Evolutionary conservation across 257 asterid genomes (phyloP).

Genomic region (Lycium ferocissimum): DNA sequence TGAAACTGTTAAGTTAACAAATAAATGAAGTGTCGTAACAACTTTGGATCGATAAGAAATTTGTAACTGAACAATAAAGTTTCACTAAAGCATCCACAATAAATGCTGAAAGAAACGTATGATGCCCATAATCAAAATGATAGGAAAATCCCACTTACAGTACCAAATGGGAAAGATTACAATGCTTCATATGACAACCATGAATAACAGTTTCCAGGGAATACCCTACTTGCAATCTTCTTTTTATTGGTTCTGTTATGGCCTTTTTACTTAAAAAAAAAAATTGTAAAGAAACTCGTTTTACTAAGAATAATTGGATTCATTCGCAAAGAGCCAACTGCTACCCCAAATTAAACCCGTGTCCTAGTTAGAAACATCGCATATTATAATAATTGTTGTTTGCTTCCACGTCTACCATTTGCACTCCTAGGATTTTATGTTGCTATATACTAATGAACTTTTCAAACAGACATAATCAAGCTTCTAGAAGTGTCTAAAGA

Average conservation of each 20-base stretch:
- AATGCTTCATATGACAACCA: background rate
- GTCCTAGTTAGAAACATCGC: conserved; percentile 4
- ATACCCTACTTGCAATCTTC: background rate
- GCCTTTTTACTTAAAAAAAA: background rate
- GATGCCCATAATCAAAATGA: conserved; percentile 14
- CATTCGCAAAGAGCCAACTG: background rate
- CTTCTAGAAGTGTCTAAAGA: conserved; percentile 1
- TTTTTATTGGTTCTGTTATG: background rate
- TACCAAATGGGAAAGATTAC: background rate
- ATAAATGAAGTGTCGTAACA: background rate
- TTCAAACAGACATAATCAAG: conserved; percentile 15
- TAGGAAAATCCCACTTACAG: background rate
- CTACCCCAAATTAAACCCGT: background rate
- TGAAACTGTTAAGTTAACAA: conserved; percentile 74
- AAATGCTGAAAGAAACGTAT: conserved; percentile 14
- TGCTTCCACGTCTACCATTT: background rate
- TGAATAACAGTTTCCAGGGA: background rate
- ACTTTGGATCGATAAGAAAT: background rate
- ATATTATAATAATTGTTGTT: background rate
- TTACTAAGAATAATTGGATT: background rate
- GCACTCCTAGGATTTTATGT: background rate
- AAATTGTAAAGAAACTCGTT: background rate
- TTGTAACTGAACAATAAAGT: background rate
- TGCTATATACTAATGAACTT: background rate
- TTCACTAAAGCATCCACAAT: conserved; percentile 12